phyloP scores from a whole-genome alignment of 2,329 filamentous ascomycete genomes.

The Apiospora sp. region DNA sequence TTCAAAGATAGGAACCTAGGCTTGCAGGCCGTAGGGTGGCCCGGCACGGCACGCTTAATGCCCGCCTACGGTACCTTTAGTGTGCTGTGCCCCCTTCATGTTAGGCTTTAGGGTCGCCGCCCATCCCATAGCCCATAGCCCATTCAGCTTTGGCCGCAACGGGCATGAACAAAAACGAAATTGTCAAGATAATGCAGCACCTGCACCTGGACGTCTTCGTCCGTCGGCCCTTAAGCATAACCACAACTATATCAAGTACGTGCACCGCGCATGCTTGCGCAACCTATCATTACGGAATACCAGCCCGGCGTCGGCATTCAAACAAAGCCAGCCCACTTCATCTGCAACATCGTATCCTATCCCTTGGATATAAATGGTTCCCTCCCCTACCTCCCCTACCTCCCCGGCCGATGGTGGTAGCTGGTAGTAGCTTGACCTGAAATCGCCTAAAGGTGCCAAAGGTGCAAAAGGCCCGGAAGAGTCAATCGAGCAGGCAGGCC shows the following conservation, averaged over 20 bases:
- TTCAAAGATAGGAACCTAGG: neutral
- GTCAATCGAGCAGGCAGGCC: neutral
- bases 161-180: neutral
- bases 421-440: neutral
- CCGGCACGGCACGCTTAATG: neutral
- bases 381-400: neutral
- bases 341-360: neutral
- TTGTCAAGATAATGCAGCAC: neutral
- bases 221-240: neutral
- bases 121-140: neutral
- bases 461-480: neutral
- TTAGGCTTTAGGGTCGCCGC: neutral
- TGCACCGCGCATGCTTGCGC: neutral
- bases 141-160: neutral
- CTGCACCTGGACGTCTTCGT: too few relatives aligned
- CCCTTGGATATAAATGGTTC: neutral
- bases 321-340: neutral
- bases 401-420: too few relatives aligned
- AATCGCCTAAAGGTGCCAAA: constrained; percentile 3
- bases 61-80: neutral
- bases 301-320: neutral
- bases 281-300: neutral
- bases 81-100: neutral
- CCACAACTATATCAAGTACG: neutral
- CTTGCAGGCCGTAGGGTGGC: neutral